Evolutionary conservation across 768 basidiomycete species (phyloP).

Genomic region (Chalciporus piperatus): DNA sequence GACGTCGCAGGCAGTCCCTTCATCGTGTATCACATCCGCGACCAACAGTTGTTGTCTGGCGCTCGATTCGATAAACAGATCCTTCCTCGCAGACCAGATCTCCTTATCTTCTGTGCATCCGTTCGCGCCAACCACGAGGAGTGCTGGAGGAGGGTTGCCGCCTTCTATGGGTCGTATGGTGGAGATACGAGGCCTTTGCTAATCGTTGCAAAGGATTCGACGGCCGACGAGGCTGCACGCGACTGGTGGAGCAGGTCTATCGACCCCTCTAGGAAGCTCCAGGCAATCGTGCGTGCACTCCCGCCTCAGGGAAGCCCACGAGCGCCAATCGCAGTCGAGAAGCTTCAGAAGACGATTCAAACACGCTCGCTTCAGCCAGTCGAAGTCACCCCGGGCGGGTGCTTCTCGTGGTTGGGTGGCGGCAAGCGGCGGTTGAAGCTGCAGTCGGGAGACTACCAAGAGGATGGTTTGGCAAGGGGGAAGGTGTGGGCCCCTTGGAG

Average conservation of each 20-base stretch:
- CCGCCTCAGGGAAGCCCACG: slow-evolving; percentile 5
- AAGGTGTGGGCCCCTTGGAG: slow-evolving; percentile 17
- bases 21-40: slow-evolving; percentile 20
- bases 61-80: slow-evolving; percentile 25
- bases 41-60: slow-evolving; percentile 21
- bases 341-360: slow-evolving; percentile 15
- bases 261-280: slow-evolving; percentile 8
- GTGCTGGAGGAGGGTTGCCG: slow-evolving; percentile 11
- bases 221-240: slow-evolving; percentile 15
- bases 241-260: slow-evolving; percentile 21
- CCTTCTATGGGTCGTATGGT: slow-evolving; percentile 22
- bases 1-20: slow-evolving; percentile 14
- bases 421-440: slow-evolving; percentile 6
- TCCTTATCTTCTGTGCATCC: slow-evolving; percentile 24
- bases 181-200: slow-evolving; percentile 27
- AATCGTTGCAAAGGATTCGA: slow-evolving; percentile 22
- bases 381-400: slow-evolving; percentile 16
- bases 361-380: slow-evolving; percentile 24
- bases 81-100: slow-evolving; percentile 22
- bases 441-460: slow-evolving; percentile 1
- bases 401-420: slow-evolving; percentile 19
- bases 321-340: slow-evolving; percentile 3
- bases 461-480: slow-evolving; percentile 14
- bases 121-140: not conserved
- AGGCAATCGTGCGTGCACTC: slow-evolving; percentile 23